These are phyloP conservation scores for Nitzschia sp. DNA, from an alignment of 108 stramenopile genomes.

Conservation along the genomic window DNA sequence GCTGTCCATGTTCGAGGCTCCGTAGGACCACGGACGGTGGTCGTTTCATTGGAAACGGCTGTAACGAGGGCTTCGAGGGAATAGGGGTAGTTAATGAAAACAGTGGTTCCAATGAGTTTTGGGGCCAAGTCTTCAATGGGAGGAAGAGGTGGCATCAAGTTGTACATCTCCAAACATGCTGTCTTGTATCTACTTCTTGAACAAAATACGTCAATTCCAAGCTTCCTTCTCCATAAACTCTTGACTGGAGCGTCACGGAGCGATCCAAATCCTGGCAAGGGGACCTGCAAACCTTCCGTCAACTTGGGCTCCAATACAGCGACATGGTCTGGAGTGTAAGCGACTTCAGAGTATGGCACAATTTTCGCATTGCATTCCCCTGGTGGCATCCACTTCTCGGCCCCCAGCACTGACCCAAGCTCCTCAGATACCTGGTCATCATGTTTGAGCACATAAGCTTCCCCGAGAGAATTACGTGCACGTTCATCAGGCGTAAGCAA, in stretches of 20 bases:
- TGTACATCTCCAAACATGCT: constrained; percentile 63
- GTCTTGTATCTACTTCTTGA: constrained; percentile 73
- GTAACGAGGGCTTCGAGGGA: constrained; percentile 83
- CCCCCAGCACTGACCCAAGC: constrained; percentile 19
- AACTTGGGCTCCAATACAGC: constrained; percentile 64
- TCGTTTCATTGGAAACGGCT: constrained; percentile 62
- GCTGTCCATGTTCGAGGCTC: constrained; percentile 30
- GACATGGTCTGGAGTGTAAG: constrained; percentile 26
- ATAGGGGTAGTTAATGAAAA: constrained; percentile 76
- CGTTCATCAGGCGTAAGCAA: constrained; percentile 65
- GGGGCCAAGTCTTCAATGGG: constrained; percentile 55
- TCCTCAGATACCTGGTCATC: constrained; percentile 16
- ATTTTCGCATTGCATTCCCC: constrained; percentile 37
- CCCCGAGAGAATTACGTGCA: constrained; percentile 56
- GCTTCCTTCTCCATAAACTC: constrained; percentile 48
- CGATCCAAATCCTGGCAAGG: constrained; percentile 75
- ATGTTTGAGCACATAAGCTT: constrained; percentile 47
- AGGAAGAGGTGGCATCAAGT: constrained; percentile 60
- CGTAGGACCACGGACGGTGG: constrained; percentile 56
- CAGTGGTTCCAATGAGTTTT: constrained; percentile 76
- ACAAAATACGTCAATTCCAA: constrained; percentile 74
- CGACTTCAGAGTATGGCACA: constrained; percentile 42
- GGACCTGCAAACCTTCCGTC: constrained; percentile 42
- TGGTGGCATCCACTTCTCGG: constrained; percentile 28
- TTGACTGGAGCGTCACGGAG: constrained; percentile 72